These are phyloP conservation scores for Hymenotorrendiella dingleyae DNA, from an alignment of 2,329 filamentous ascomycete species.

Conservation along the genomic window DNA sequence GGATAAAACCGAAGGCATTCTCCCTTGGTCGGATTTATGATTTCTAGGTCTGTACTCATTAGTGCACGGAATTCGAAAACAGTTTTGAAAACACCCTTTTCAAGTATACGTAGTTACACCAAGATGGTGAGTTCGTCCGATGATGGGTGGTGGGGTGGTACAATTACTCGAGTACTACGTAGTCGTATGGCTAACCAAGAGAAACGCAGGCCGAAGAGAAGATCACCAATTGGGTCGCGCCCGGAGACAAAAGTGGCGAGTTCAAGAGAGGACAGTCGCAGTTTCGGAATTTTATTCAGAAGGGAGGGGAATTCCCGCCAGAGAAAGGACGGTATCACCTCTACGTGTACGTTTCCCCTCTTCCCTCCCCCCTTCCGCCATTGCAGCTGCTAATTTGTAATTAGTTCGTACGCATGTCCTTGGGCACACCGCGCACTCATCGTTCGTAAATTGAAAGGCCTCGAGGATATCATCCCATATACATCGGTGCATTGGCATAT, in stretches of 20 bases:
- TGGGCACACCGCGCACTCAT: conserved; percentile 84
- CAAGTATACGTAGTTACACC: no score
- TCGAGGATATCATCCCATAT: conserved; percentile 71
- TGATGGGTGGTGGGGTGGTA: conserved; percentile 2
- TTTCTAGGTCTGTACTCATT: neutral
- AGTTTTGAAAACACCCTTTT: no score
- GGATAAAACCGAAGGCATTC: no score
- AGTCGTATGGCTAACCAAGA: no score
- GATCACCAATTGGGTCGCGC: conserved; percentile 81
- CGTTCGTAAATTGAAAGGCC: conserved; percentile 80
- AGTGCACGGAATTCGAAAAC: no score
- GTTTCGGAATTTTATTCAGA: conserved; percentile 66
- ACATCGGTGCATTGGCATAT: conserved; percentile 55
- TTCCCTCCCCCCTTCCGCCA: conserved; percentile 58
- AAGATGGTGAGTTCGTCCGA: conserved; percentile 24
- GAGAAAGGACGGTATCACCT: conserved; percentile 92
- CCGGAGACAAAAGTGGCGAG: conserved; percentile 73
- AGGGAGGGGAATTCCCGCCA: conserved; percentile 59
- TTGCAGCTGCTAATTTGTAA: no score
- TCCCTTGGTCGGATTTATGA: neutral
- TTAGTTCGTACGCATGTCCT: conserved; percentile 48
- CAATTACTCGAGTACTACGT: no score
- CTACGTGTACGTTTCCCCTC: conserved; percentile 74
- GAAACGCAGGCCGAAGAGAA: no score
- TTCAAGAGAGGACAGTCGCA: conserved; percentile 84